Base-by-base conservation (phyloP, 306 rosid species). In the Sindora glabra region DNA sequence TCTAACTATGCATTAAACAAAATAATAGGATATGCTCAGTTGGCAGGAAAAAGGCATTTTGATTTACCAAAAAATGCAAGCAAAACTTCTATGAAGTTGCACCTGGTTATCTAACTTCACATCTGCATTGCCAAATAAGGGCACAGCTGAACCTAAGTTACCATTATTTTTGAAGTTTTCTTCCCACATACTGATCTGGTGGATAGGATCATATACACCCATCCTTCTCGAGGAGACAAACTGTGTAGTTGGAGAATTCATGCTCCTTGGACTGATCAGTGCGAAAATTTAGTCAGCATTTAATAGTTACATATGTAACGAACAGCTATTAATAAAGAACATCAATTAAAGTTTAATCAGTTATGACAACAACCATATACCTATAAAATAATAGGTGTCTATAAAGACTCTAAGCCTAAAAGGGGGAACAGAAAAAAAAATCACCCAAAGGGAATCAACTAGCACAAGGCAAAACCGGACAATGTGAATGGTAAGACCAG, bases 161-260 rank as follows among this genome's bases (percentile, higher is more conserved):
- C 78, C 79, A 59, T 70, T 76, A 55, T 30, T 67, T 59, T 56
- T 76, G 70, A 83, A 92, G 69, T 69, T 78, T 72, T 88, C 96
- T 33, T 77, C 95, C 98, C 98, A 92, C 82, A 73, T 78, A 74
- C 75, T 70, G 79, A 88, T 70, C 69, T 78, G 96, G 71, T 88
- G 83, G 24, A 88, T 76, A 54, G 98, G 95, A 71, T 92, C 95
- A 65, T 86, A 92, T 3, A 75, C 71, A 44, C 74, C 76, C 85
- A 88, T 79, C 78, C 86, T 85, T 58, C 86, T 80, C 16, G 82
- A 24, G 68, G 79, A 65, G 68, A 85, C 83, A 78, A 81, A 85
- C 48, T 81, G 87, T 25, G 89, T 64, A 16, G 86, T 68, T 57
- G 90, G 48, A 30, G 81, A 72, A 74, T 88, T 85, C 98, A 91